Base-by-base conservation (phyloP, 345 rosid genomes). In the Pseudoturritis turrita region DNA sequence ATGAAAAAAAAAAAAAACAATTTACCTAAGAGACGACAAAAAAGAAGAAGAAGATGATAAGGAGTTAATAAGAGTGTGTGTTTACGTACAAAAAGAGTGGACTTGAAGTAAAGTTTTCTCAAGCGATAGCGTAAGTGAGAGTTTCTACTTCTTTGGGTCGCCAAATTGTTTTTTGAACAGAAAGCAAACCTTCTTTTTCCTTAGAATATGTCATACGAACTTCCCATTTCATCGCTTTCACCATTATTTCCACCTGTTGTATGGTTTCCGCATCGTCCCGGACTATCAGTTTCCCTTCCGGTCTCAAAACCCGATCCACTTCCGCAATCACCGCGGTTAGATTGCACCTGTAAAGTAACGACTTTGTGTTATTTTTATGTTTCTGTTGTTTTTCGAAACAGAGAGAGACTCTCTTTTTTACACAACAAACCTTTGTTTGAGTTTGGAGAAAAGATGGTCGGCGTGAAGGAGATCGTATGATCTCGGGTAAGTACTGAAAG, bases 401-500 rank as follows among this genome's bases (percentile, higher is more conserved):
- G 47, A 70, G 47, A 70, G 59, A 33, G 59, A 40, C 18, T 23
- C 49, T 43, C 11, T 33, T 60, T 67, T 5, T 21, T 15, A 14
- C 19, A 35, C 22, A 25, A 57, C 75, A 22, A 37, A 88, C 99
- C 94, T 95, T 75, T 79, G 84, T 64, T 87, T 86, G 77, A 88
- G 63, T 71, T 81, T 85, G 73, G 98, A 92, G 88, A 95, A 88
- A 35, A 95, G 90, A 83, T 95, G 98, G 76, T 95, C 98, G 0
- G 98, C 97, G 62, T 95, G 99, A 52, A 95, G 88, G 75, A 95
- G 96, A 84, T 95, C 99, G 49, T 91, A 91, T 23, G 96, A 76
- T 81, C 98, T 85, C n/a, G 99, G 99, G 49, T 95, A 91, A 51
- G 99, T 95, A 79, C 83, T 95, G 75, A 95, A 95, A 56, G 99